Percentiles rank a stretch among this genome's conserved stretches.
Conservation (phyloP, 352 stramenopile genomes). For the Globisporangium carolinianum region DNA sequence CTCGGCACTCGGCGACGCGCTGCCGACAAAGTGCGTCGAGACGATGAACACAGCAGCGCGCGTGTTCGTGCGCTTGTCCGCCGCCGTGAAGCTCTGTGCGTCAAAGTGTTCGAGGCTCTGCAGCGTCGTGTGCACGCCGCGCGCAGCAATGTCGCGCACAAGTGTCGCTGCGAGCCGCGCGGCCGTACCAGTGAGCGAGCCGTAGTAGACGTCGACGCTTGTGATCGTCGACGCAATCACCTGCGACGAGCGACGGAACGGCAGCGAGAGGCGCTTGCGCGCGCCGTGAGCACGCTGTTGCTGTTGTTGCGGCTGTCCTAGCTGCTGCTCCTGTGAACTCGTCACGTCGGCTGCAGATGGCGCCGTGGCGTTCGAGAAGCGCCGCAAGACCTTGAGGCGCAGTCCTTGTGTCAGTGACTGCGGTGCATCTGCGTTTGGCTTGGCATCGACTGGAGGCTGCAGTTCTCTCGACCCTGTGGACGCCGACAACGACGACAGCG, state of each 20-base stretch:
- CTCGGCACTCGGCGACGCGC: constrained; percentile 91
- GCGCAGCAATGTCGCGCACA: constrained; percentile 46
- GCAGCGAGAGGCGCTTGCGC: constrained; percentile 11
- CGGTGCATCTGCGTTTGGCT: background rate
- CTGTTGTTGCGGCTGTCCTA: background rate
- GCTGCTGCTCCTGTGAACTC: background rate
- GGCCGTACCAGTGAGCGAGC: constrained; percentile 91
- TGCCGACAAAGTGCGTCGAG: constrained; percentile 93
- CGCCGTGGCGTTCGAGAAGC: constrained; percentile 1
- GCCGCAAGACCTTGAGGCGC: background rate
- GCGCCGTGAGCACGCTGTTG: background rate
- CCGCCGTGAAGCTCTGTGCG: constrained; percentile 11
- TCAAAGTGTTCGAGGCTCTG: constrained; percentile 88
- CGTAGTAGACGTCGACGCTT: constrained; percentile 89
- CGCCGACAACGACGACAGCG: background rate
- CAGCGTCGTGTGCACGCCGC: constrained; percentile 53
- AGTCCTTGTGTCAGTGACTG: background rate
- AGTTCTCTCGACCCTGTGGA: background rate
- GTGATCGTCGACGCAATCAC: constrained; percentile 18
- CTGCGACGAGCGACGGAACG: constrained; percentile 11
- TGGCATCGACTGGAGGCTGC: background rate
- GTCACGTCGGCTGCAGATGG: background rate
- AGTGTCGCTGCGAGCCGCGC: constrained; percentile 89
- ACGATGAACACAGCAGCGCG: constrained; percentile 87
- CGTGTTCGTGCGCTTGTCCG: constrained; percentile 19